These are phyloP conservation scores for Coriaria nepalensis DNA, from an alignment of 306 rosid genomes.

Conservation along the genomic window DNA sequence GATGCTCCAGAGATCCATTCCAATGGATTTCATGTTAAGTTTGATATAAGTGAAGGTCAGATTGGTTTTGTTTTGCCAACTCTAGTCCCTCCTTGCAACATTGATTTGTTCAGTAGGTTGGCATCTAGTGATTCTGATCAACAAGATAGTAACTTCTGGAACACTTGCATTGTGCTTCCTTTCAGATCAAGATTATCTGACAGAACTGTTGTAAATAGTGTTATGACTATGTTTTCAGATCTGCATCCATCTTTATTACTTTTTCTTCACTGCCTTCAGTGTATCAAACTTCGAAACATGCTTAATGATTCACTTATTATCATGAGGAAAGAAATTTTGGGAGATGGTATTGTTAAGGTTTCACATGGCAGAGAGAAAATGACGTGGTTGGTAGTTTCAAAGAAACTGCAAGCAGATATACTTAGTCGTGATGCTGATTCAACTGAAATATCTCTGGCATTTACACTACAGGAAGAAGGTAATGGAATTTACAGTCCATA, in stretches of 20 bases:
- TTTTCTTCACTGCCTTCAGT: conserved; percentile 84
- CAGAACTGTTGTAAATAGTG: conserved; percentile 40
- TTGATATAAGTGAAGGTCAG: conserved; percentile 87
- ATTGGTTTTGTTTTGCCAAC: conserved; percentile 96
- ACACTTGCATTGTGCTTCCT: conserved; percentile 89
- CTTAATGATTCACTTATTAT: conserved; percentile 51
- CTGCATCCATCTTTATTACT: conserved; percentile 88
- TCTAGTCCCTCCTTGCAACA: conserved; percentile 51
- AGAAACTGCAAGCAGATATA: conserved; percentile 46
- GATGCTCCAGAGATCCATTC: conserved; percentile 98
- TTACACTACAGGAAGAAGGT: conserved; percentile 58
- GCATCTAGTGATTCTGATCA: conserved; percentile 34
- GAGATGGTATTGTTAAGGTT: conserved; percentile 66
- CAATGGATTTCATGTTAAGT: conserved; percentile 90
- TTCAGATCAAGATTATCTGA: conserved; percentile 52
- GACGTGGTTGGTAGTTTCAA: conserved; percentile 78
- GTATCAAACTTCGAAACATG: conserved; percentile 62
- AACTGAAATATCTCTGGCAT: conserved; percentile 85
- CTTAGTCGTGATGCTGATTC: conserved; percentile 47
- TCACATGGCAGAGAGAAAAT: conserved; percentile 66
- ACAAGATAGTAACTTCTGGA: conserved; percentile 40
- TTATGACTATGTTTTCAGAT: conserved; percentile 72
- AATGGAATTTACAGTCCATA: conserved; percentile 40
- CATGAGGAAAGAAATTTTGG: conserved; percentile 71
- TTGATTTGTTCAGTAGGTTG: conserved; percentile 45